Conservation (phyloP, 176 grass and related monocot species). For the Lolium perenne region DNA sequence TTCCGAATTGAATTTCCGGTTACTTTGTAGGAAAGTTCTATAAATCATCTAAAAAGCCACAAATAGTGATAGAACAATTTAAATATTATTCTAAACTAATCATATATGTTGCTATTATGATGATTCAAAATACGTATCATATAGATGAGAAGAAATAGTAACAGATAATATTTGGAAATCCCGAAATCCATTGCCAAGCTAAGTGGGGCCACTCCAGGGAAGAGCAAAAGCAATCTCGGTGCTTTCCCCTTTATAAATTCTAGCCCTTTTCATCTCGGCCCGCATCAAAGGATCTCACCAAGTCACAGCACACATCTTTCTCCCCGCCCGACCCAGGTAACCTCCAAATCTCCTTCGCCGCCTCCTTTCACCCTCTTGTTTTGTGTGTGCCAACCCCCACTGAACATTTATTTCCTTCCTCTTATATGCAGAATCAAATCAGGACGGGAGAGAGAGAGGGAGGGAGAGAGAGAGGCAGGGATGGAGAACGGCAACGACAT, state of each 20-base stretch:
- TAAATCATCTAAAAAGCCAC: too few species aligned
- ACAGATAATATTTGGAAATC: too few species aligned
- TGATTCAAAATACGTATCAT: too few species aligned
- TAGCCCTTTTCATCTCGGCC: not conserved
- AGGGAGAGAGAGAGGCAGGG: slow-evolving; percentile 7
- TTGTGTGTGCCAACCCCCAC: not conserved
- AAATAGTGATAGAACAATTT: too few species aligned
- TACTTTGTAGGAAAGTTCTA: too few species aligned
- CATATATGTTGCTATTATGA: too few species aligned
- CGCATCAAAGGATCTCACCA: not conserved
- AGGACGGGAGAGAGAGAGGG: not conserved
- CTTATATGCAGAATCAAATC: not conserved
- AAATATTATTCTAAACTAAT: too few species aligned
- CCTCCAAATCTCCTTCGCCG: not conserved
- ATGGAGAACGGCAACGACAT: slow-evolving; percentile 20
- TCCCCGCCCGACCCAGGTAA: not conserved
- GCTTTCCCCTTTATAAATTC: not conserved
- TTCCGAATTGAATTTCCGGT: too few species aligned
- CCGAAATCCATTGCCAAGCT: not conserved
- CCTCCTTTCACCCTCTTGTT: not conserved
- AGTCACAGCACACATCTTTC: not conserved
- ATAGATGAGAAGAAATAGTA: too few species aligned
- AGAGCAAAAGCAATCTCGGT: not conserved
- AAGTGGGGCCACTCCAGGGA: not conserved
- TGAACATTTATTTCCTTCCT: not conserved